phyloP scores from a whole-genome alignment of 352 stramenopile genomes.

The Globisporangium parvum region DNA sequence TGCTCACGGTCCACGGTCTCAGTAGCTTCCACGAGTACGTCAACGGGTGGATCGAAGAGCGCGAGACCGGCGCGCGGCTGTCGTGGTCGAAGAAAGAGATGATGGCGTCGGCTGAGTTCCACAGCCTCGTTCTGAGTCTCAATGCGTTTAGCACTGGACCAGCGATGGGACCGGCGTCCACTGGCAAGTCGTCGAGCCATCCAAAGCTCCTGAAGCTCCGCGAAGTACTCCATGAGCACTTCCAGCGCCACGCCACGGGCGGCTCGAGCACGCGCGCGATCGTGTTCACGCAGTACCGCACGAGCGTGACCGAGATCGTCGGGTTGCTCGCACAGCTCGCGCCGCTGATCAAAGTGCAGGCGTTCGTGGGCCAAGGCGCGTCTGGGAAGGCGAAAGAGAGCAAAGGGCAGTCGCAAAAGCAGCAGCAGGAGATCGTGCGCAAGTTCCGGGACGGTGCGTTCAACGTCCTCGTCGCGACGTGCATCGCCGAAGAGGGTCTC shows the following conservation, averaged over 20 bases:
- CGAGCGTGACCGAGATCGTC: conserved; percentile 94
- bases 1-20: conserved; percentile 72
- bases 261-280: conserved; percentile 91
- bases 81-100: conserved; percentile 83
- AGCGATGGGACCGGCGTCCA: conserved; percentile 6
- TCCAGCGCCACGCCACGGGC: conserved; percentile 57
- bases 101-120: conserved; percentile 66
- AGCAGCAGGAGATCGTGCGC: conserved; percentile 93
- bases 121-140: conserved; percentile 45
- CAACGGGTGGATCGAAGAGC: conserved; percentile 46
- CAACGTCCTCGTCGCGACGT: conserved; percentile 93
- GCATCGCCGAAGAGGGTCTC: conserved; percentile 94
- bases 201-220: conserved; percentile 90
- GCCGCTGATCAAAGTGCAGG: conserved; percentile 82
- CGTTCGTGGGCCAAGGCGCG: conserved; percentile 92
- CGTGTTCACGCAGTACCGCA: conserved; percentile 97
- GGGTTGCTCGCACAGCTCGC: conserved; percentile 52
- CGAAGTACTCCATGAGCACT: conserved; percentile 84
- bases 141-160: conserved; percentile 17
- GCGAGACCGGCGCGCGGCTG: conserved; percentile 31
- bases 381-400: conserved; percentile 78
- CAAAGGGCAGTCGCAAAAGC: conserved; percentile 91
- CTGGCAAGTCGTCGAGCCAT: conserved; percentile 28
- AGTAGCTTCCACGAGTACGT: conserved; percentile 70
- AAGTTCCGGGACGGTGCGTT: conserved; percentile 85